Conservation (phyloP, 1,284 basidiomycete species). For the Tausonia pullulans region DNA sequence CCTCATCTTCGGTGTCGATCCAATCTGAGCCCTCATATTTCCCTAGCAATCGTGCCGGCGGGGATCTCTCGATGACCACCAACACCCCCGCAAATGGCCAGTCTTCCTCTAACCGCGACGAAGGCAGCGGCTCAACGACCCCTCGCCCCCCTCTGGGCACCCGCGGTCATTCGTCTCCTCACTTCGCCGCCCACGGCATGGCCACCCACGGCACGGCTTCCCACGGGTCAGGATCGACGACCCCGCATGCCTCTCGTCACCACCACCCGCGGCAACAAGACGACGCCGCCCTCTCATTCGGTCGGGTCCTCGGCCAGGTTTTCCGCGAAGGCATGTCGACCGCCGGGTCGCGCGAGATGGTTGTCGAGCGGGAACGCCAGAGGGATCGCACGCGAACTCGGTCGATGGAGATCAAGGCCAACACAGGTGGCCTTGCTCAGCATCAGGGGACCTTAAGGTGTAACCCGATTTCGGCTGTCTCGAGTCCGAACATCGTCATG, state of each 20-base stretch:
- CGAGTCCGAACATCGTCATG: too few species aligned
- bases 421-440: too few species aligned
- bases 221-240: too few species aligned
- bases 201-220: too few species aligned
- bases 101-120: too few species aligned
- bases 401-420: too few species aligned
- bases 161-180: constrained; percentile 6
- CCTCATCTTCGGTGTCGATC: too few species aligned
- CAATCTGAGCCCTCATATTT: too few species aligned
- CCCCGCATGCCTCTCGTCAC: too few species aligned
- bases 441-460: too few species aligned
- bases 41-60: too few species aligned
- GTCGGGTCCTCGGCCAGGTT: constrained; percentile 14
- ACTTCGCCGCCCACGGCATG: background rate
- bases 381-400: background rate
- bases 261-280: background rate
- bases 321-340: constrained; percentile 15
- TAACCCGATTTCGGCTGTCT: too few species aligned
- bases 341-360: background rate
- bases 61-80: background rate
- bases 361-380: background rate
- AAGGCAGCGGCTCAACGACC: background rate
- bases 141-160: background rate
- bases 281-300: constrained; percentile 5
- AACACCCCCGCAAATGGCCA: background rate